Percentiles rank a stretch among this genome's conserved stretches.
These are phyloP conservation scores for Striga hermonthica DNA, from an alignment of 305 asterid species.

Conservation along the genomic window DNA sequence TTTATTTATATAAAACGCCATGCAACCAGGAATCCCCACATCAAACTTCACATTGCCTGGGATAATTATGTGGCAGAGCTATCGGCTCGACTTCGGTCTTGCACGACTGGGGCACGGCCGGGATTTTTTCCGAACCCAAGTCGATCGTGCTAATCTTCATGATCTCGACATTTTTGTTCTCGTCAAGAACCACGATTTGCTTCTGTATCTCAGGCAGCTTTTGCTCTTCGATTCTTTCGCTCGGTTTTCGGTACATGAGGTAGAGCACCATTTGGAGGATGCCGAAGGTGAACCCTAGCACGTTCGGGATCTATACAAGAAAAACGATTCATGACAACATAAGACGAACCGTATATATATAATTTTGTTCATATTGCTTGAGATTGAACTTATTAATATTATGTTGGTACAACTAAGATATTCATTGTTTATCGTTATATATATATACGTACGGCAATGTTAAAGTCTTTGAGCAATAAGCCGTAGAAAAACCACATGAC, in stretches of 20 bases:
- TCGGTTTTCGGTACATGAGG: slow-evolving; percentile 32
- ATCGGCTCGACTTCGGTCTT: slow-evolving; percentile 22
- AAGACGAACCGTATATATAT: neutral
- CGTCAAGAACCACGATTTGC: slow-evolving; percentile 25
- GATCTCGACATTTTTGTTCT: slow-evolving; percentile 36
- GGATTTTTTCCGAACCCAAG: slow-evolving; percentile 28
- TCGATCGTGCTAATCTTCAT: slow-evolving; percentile 26
- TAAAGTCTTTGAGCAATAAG: slow-evolving; percentile 39
- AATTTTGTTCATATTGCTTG: no score
- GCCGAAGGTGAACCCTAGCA: slow-evolving; percentile 48
- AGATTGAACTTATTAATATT: neutral
- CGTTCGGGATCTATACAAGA: slow-evolving; percentile 41
- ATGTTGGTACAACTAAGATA: neutral
- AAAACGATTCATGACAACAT: neutral
- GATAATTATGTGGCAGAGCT: slow-evolving; percentile 7
- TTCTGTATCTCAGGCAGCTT: slow-evolving; percentile 32
- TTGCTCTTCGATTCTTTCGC: slow-evolving; percentile 12
- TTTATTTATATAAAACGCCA: slow-evolving; percentile 25
- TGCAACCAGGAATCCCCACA: neutral
- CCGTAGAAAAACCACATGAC: slow-evolving; percentile 58
- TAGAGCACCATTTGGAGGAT: slow-evolving; percentile 50
- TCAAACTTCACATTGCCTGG: slow-evolving; percentile 31
- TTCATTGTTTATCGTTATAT: neutral
- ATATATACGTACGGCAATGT: slow-evolving; percentile 42
- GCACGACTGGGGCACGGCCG: slow-evolving; percentile 7